A percentile compares a stretch with the other conserved stretches of the same genome.
phyloP scores from a whole-genome alignment of 2,329 filamentous ascomycete species.

The Colletotrichum siamense region DNA sequence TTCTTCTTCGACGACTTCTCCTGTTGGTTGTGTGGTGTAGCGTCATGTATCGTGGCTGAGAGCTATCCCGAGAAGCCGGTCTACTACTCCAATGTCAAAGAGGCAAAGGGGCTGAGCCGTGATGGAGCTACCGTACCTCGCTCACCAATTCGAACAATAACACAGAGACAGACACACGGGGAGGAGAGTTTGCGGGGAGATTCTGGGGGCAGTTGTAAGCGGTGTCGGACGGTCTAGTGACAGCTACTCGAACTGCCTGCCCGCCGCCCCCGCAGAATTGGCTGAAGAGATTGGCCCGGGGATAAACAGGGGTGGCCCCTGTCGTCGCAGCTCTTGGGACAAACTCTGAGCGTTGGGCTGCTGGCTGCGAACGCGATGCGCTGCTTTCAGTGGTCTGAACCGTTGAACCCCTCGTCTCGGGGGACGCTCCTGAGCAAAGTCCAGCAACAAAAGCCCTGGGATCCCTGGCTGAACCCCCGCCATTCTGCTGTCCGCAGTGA shows the following conservation, averaged over 20 bases:
- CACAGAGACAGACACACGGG: background rate
- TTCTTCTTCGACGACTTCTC: background rate
- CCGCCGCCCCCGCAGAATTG: background rate
- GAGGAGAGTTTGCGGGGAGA: background rate
- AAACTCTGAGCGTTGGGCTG: background rate
- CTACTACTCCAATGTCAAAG: background rate
- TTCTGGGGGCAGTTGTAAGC: conserved; percentile 13
- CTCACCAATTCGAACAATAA: background rate
- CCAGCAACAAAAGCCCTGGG: background rate
- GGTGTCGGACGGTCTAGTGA: background rate
- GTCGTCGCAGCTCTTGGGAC: background rate
- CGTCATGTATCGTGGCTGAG: background rate
- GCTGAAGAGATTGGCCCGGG: background rate
- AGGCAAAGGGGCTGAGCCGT: background rate
- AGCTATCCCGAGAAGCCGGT: background rate
- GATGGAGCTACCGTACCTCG: background rate
- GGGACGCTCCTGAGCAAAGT: background rate
- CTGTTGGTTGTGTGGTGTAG: background rate
- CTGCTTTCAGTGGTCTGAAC: background rate
- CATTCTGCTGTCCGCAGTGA: background rate
- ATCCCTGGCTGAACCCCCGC: background rate
- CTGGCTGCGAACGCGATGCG: background rate
- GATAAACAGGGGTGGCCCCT: background rate
- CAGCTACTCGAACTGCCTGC: background rate
- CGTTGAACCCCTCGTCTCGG: conserved; percentile 11